Conservation (phyloP, 805 yeast species). For the Yamadazyma ubonensis region DNA sequence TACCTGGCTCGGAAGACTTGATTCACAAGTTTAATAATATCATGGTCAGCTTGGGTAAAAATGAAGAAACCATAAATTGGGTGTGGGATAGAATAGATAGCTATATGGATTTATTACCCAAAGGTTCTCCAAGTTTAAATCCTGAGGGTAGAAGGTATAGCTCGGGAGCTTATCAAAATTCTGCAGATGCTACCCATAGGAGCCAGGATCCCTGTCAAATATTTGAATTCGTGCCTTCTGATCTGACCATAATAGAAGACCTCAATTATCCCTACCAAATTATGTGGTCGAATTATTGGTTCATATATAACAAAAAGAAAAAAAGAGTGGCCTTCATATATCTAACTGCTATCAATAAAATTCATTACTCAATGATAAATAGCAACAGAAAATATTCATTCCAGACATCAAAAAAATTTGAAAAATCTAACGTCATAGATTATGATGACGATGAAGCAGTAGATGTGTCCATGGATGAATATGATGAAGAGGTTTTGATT, state of each 20-base stretch:
- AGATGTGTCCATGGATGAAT: conserved; percentile 17
- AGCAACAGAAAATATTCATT: conserved; percentile 20
- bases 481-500: conserved; percentile 24
- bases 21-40: conserved; percentile 74
- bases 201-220: conserved; percentile 52
- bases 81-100: conserved; percentile 87
- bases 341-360: conserved; percentile 50
- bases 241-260: conserved; percentile 63
- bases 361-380: conserved; percentile 36
- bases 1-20: conserved; percentile 43
- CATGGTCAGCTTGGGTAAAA: conserved; percentile 51
- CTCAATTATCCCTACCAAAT: conserved; percentile 45
- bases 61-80: conserved; percentile 50
- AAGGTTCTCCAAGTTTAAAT: conserved; percentile 12
- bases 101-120: conserved; percentile 65
- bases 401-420: conserved; percentile 10
- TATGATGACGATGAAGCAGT: conserved; percentile 26
- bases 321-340: conserved; percentile 89
- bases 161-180: conserved; percentile 6
- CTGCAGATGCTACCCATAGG: conserved; percentile 17
- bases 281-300: conserved; percentile 83
- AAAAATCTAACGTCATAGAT: conserved; percentile 14
- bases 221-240: conserved; percentile 61
- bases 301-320: conserved; percentile 84
- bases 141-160: conserved; percentile 3